Percentiles rank a stretch among this genome's conserved stretches.
Conservation (phyloP, 805 yeast genomes). For the Brettanomyces sp. region DNA sequence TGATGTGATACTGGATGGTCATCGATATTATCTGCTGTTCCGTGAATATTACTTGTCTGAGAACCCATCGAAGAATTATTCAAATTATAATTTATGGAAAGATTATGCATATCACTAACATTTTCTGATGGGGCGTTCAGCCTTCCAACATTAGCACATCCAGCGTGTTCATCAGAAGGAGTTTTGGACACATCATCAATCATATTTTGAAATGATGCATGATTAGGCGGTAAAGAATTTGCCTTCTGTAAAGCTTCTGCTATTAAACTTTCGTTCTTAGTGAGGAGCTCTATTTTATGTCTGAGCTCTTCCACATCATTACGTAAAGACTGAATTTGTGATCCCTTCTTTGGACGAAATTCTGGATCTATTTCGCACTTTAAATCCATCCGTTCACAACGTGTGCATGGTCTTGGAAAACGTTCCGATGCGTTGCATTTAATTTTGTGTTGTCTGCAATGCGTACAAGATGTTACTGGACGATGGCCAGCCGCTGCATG, state of each 20-base stretch:
- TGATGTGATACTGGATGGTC: conserved; percentile 1
- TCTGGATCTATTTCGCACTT: conserved; percentile 86
- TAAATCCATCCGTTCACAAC: conserved; percentile 74
- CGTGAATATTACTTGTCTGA: neutral
- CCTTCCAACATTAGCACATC: too few relatives aligned
- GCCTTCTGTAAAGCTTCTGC: conserved; percentile 49
- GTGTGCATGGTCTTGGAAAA: conserved; percentile 70
- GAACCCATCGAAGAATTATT: neutral
- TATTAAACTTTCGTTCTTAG: conserved; percentile 57
- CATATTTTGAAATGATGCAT: neutral
- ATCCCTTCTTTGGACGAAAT: conserved; percentile 85
- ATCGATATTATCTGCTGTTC: neutral
- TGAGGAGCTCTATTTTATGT: conserved; percentile 57
- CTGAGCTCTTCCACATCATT: conserved; percentile 79
- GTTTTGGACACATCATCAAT: neutral
- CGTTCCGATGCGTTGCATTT: conserved; percentile 84
- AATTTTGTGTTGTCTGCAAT: conserved; percentile 90
- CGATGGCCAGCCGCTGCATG: conserved; percentile 47
- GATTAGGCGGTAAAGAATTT: neutral
- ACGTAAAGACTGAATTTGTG: conserved; percentile 74
- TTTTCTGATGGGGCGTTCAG: neutral
- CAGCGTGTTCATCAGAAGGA: neutral
- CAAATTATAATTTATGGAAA: too few relatives aligned
- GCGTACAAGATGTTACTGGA: conserved; percentile 89
- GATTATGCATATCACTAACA: neutral